Evolutionary conservation across 495 filamentous ascomycete species (phyloP).

Genomic region (Penicillium bovifimosum): DNA sequence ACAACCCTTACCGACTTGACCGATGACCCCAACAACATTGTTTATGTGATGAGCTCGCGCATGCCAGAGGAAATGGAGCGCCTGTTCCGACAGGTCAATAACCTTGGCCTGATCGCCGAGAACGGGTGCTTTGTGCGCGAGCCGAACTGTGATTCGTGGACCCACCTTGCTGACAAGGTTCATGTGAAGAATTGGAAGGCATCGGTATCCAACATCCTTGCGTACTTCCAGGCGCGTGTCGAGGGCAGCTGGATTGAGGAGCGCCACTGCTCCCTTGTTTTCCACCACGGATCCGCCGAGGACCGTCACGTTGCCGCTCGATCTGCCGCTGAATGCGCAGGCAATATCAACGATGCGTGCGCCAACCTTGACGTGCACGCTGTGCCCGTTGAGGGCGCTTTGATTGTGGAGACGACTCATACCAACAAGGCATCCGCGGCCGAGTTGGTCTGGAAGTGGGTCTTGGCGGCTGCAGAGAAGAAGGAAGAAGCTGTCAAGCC

Average conservation of each 20-base stretch:
- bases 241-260: slow-evolving; percentile 84
- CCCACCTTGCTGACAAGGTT: slow-evolving; percentile 60
- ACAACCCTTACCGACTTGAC: slow-evolving; percentile 74
- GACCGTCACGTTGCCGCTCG: slow-evolving; percentile 65
- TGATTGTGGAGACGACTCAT: slow-evolving; percentile 73
- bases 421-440: slow-evolving; percentile 84
- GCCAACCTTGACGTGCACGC: slow-evolving; percentile 77
- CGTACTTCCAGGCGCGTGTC: slow-evolving; percentile 82
- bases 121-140: slow-evolving; percentile 85
- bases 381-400: slow-evolving; percentile 67
- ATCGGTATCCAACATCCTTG: slow-evolving; percentile 66
- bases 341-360: slow-evolving; percentile 89
- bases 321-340: slow-evolving; percentile 79
- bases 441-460: slow-evolving; percentile 55
- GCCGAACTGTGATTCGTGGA: slow-evolving; percentile 62
- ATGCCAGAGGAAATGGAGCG: slow-evolving; percentile 82
- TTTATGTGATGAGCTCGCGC: slow-evolving; percentile 88
- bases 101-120: slow-evolving; percentile 83
- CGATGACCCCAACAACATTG: slow-evolving; percentile 69
- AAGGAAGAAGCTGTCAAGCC: slow-evolving; percentile 38
- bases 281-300: slow-evolving; percentile 79
- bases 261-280: slow-evolving; percentile 77
- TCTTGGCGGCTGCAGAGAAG: slow-evolving; percentile 35
- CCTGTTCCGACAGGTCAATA: slow-evolving; percentile 70
- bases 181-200: slow-evolving; percentile 70